These are phyloP conservation scores for Malassezia furfur DNA, from an alignment of 1,284 basidiomycete species.

Conservation along the genomic window DNA sequence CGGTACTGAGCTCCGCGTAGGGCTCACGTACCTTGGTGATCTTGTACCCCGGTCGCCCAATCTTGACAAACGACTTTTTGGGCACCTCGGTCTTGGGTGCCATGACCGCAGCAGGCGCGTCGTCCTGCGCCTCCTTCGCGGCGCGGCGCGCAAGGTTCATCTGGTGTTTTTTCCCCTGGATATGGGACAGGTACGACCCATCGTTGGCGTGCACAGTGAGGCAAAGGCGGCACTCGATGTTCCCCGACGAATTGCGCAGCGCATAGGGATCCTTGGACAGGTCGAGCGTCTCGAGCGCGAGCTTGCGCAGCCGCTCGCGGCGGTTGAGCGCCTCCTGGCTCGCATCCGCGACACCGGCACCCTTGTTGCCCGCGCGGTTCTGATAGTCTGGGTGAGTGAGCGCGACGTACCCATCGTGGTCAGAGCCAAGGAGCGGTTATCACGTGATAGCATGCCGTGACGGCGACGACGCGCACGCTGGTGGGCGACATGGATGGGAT, in stretches of 20 bases:
- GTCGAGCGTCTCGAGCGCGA: slow-evolving; percentile 54
- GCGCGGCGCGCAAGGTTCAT: slow-evolving; percentile 94
- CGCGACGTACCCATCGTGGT: slow-evolving; percentile 9
- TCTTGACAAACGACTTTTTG: slow-evolving; percentile 69
- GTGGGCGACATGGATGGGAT: no score
- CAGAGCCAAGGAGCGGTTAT: not conserved
- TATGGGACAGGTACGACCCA: slow-evolving; percentile 96
- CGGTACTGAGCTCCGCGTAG: slow-evolving; percentile 1
- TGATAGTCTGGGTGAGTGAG: slow-evolving; percentile 38
- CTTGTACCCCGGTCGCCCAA: slow-evolving; percentile 86
- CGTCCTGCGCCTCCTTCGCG: slow-evolving; percentile 83
- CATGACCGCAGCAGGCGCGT: slow-evolving; percentile 55
- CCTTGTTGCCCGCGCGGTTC: slow-evolving; percentile 48
- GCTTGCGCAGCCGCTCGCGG: slow-evolving; percentile 83
- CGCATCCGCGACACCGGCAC: slow-evolving; percentile 58
- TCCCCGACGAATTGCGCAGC: slow-evolving; percentile 90
- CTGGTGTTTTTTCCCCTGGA: slow-evolving; percentile 98
- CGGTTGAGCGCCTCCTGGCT: slow-evolving; percentile 91
- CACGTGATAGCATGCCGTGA: slow-evolving; percentile 1
- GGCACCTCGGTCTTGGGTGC: slow-evolving; percentile 23
- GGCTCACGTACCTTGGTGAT: slow-evolving; percentile 75
- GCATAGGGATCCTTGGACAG: slow-evolving; percentile 78
- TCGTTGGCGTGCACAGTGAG: slow-evolving; percentile 97
- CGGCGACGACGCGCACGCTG: not conserved
- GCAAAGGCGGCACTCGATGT: slow-evolving; percentile 94